Evolutionary conservation across 148 eudicot species (phyloP), one percentile per base, ranked within the genome.

Genomic region (Amaranthus palmeri): DNA sequence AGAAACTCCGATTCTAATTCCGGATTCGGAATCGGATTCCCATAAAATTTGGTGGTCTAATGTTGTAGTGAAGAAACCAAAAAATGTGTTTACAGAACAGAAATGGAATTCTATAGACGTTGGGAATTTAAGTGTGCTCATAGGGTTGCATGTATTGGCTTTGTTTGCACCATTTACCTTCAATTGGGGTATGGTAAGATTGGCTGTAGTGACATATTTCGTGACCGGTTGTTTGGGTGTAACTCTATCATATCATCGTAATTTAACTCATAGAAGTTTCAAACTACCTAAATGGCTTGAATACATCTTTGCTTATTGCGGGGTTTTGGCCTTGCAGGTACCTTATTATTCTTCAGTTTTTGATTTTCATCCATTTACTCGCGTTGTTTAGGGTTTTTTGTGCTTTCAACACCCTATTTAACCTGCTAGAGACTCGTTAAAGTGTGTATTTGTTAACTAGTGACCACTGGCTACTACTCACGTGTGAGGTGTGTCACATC

Each of bases 161-260:
- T 25, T 86, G 57, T 83, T 81, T 43, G 92, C 90, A 0, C 95
- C 95, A 3, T 87, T 87, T 62, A 25, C 68, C 41, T 83, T 89
- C 74, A 86, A 62, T 71, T 89, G 92, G 95, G 84, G 78, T 25
- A 92, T 92, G 0, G 73, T 91, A 52, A 65, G 81, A 78, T 82
- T 89, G 65, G 89, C 88, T 14, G 63, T 81, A 56, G 82, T 76
- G 55, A 64, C 89, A 49, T 79, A 85, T 74, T 50, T 82, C 5
- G 77, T 76, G 4, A 87, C 86, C 61, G 97, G 97, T 11, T 77
- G 87, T 61, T 77, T 90, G 81, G 97, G 97, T 14, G 86, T 92
- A 69, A 81, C 83, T 48, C 84, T 92, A 10, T 87, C 90, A 13
- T 92, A 64, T 69, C 97, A 92, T 68, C 36, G 36, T 25, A 25